These are phyloP conservation scores for Microcyclospora tardicrescens DNA, from an alignment of 2,329 filamentous ascomycete genomes.

Conservation along the genomic window DNA sequence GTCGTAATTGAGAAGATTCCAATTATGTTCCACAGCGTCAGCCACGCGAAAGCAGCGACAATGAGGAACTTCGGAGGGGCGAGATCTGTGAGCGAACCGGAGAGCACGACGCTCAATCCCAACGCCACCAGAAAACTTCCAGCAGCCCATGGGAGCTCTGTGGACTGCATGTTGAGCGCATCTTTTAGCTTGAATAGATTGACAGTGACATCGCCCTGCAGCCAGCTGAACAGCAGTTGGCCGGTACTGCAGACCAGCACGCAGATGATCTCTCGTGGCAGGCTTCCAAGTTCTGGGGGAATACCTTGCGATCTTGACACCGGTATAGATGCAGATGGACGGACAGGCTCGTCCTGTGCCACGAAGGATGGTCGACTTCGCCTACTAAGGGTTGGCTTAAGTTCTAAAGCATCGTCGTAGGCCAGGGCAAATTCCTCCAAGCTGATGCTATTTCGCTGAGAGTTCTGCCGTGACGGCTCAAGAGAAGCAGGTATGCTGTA, in stretches of 20 bases:
- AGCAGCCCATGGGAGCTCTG: constrained; percentile 31
- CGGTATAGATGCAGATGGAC: too few species aligned
- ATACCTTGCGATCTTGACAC: constrained; percentile 7
- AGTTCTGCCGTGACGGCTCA: too few species aligned
- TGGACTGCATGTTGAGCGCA: constrained; percentile 27
- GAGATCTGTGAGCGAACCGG: constrained; percentile 29
- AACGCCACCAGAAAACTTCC: constrained; percentile 31
- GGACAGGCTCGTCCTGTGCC: too few species aligned
- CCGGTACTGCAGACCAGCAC: constrained; percentile 31
- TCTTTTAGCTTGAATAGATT: constrained; percentile 26
- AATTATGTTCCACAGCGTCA: constrained; percentile 28
- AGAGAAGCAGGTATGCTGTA: too few species aligned
- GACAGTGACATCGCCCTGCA: constrained; percentile 30
- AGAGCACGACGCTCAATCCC: constrained; percentile 30
- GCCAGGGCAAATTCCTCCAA: too few species aligned
- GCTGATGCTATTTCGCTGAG: too few species aligned
- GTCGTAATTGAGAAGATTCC: constrained; percentile 27
- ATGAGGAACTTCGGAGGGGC: constrained; percentile 29
- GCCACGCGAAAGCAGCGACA: constrained; percentile 31
- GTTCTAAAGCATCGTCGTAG: too few species aligned
- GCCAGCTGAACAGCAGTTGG: constrained; percentile 31
- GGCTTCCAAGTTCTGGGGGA: constrained; percentile 28
- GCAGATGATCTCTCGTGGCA: constrained; percentile 29
- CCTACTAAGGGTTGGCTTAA: too few species aligned
- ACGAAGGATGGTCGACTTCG: too few species aligned